phyloP scores from a whole-genome alignment of 2,329 filamentous ascomycete species.

The Acrocalymma vagum region DNA sequence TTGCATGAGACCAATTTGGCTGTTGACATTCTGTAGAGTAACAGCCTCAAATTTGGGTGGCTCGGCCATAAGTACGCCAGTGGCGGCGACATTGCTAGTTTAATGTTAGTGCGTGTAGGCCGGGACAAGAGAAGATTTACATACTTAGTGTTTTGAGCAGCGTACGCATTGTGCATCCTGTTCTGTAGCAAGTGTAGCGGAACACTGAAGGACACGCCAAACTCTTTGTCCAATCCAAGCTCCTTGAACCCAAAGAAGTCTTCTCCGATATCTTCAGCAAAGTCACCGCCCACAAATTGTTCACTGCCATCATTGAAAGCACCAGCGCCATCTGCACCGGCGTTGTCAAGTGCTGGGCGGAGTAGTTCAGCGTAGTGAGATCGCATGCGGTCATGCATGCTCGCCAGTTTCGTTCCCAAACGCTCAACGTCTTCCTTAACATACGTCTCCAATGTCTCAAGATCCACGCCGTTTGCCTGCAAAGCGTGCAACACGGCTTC shows the following conservation, averaged over 20 bases:
- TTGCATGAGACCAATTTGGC: constrained; percentile 86
- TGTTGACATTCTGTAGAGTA: constrained; percentile 77
- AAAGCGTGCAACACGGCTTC: constrained; percentile 89
- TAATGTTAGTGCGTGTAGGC: constrained; percentile 27
- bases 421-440: constrained; percentile 94
- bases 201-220: constrained; percentile 88
- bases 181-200: constrained; percentile 94
- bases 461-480: constrained; percentile 81
- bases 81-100: constrained; percentile 66
- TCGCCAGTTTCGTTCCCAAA: constrained; percentile 77
- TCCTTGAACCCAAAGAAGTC: constrained; percentile 99
- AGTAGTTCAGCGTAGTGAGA: constrained; percentile 90
- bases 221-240: constrained; percentile 88
- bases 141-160: constrained; percentile 74
- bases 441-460: constrained; percentile 84
- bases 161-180: constrained; percentile 84
- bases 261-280: constrained; percentile 96
- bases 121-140: constrained; percentile 32
- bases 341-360: constrained; percentile 83
- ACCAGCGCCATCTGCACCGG: constrained; percentile 81
- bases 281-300: constrained; percentile 95
- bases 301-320: constrained; percentile 97
- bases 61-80: constrained; percentile 70
- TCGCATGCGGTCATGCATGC: constrained; percentile 95
- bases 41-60: constrained; percentile 78